Conservation (phyloP, 2,329 filamentous ascomycete genomes). For the Fusarium staphyleae region DNA sequence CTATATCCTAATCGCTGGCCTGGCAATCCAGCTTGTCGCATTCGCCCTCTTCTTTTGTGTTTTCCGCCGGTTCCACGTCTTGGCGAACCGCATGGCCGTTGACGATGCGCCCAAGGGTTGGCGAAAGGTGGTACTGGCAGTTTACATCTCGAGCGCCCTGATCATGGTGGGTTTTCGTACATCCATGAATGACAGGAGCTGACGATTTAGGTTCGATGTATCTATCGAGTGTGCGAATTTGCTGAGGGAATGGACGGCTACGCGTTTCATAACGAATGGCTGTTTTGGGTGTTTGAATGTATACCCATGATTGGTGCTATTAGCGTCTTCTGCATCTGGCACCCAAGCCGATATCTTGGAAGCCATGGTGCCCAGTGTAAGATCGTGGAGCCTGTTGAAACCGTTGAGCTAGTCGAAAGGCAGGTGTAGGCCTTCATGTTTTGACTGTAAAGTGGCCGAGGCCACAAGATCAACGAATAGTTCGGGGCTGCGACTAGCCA, state of each 20-base stretch:
- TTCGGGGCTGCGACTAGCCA: background rate
- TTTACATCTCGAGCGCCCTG: conserved; percentile 53
- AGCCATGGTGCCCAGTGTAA: conserved; percentile 13
- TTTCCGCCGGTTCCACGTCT: conserved; percentile 48
- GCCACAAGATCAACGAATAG: background rate
- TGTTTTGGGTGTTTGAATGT: conserved; percentile 60
- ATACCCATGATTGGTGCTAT: conserved; percentile 57
- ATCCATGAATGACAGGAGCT: background rate
- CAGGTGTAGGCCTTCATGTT: background rate
- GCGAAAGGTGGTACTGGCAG: conserved; percentile 49
- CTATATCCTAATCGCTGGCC: conserved; percentile 52
- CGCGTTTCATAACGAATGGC: conserved; percentile 59
- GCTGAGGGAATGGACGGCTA: conserved; percentile 59
- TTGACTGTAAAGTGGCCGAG: too few species aligned
- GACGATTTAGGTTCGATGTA: conserved; percentile 53
- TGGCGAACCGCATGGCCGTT: conserved; percentile 36
- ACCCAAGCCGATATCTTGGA: conserved; percentile 53
- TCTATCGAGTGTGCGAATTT: conserved; percentile 62
- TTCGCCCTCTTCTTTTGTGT: conserved; percentile 52
- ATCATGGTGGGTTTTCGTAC: conserved; percentile 51
- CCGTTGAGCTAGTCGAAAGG: conserved; percentile 16
- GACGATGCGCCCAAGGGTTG: conserved; percentile 46
- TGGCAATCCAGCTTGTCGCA: conserved; percentile 51
- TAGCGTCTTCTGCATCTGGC: conserved; percentile 56
- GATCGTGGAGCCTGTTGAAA: background rate